phyloP scores from a whole-genome alignment of 371 early-diverging fungal species.

The Mucor mucedo region DNA sequence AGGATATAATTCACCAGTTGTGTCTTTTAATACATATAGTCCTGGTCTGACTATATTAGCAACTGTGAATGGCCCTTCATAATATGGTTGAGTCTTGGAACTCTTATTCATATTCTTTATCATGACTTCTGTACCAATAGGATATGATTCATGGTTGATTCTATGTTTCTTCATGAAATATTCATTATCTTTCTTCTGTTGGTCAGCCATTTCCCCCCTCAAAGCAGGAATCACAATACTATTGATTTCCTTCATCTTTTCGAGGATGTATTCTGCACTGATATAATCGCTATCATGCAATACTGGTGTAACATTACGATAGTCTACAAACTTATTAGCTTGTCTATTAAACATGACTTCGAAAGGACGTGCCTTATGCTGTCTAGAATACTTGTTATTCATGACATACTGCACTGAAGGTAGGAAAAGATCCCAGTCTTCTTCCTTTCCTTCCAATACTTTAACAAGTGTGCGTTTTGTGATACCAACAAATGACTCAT shows the following conservation, averaged over 20 bases:
- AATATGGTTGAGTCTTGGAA: conserved; percentile 2
- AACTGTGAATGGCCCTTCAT: conserved; percentile 9
- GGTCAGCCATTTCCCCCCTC: conserved; percentile 2
- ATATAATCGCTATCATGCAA: neutral
- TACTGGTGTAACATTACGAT: neutral
- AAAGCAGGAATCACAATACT: conserved; percentile 9
- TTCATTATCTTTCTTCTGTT: conserved; percentile 8
- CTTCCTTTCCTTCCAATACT: conserved; percentile 1
- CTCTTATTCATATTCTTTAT: conserved; percentile 1
- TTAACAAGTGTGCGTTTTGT: conserved; percentile 7
- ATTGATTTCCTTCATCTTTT: neutral
- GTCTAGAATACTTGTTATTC: conserved; percentile 1
- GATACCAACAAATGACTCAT: neutral
- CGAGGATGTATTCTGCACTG: neutral
- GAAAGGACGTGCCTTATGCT: conserved; percentile 11
- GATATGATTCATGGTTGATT: conserved; percentile 2
- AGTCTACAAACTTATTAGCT: conserved; percentile 10
- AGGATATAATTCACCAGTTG: too few species aligned
- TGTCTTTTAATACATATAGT: conserved; percentile 7
- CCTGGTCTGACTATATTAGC: conserved; percentile 4
- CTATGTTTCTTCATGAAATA: conserved; percentile 8
- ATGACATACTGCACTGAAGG: neutral
- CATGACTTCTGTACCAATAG: conserved; percentile 9
- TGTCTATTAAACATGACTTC: conserved; percentile 21
- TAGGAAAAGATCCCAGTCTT: conserved; percentile 17